These are phyloP conservation scores for Colletotrichum horii DNA, from an alignment of 2,329 filamentous ascomycete genomes.

Conservation along the genomic window DNA sequence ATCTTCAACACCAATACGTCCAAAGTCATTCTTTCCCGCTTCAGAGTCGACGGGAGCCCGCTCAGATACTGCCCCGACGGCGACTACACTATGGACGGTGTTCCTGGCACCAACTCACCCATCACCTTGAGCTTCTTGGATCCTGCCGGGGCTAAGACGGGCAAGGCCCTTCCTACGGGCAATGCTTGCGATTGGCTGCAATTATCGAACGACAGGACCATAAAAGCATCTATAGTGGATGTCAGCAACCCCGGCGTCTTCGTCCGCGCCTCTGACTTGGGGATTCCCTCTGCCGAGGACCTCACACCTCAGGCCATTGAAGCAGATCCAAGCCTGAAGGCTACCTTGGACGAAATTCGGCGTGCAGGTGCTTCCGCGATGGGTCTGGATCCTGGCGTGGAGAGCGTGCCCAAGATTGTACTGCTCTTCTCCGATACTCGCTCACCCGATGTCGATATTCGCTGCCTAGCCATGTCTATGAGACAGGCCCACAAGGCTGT, in stretches of 20 bases:
- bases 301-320: conserved; percentile 35
- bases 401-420: conserved; percentile 51
- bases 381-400: conserved; percentile 40
- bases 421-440: conserved; percentile 40
- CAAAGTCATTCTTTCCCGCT: conserved; percentile 38
- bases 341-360: conserved; percentile 39
- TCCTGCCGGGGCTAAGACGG: conserved; percentile 46
- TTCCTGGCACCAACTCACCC: conserved; percentile 33
- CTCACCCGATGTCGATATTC: conserved; percentile 39
- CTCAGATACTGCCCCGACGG: conserved; percentile 34
- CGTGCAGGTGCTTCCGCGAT: conserved; percentile 40
- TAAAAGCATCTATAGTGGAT: conserved; percentile 44
- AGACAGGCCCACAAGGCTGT: conserved; percentile 49
- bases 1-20: conserved; percentile 35
- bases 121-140: conserved; percentile 42
- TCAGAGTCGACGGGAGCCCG: conserved; percentile 32
- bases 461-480: conserved; percentile 52
- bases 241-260: conserved; percentile 48
- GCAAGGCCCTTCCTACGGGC: conserved; percentile 43
- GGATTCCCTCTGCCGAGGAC: conserved; percentile 18
- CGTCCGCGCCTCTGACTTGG: conserved; percentile 35
- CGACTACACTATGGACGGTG: conserved; percentile 40
- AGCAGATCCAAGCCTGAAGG: conserved; percentile 32
- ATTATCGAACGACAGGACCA: conserved; percentile 28
- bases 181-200: conserved; percentile 34